A percentile compares a stretch with the other conserved stretches of the same genome.
These are phyloP conservation scores for Ceratobasidium sp. DNA, from an alignment of 1,284 basidiomycete species.

Conservation along the genomic window DNA sequence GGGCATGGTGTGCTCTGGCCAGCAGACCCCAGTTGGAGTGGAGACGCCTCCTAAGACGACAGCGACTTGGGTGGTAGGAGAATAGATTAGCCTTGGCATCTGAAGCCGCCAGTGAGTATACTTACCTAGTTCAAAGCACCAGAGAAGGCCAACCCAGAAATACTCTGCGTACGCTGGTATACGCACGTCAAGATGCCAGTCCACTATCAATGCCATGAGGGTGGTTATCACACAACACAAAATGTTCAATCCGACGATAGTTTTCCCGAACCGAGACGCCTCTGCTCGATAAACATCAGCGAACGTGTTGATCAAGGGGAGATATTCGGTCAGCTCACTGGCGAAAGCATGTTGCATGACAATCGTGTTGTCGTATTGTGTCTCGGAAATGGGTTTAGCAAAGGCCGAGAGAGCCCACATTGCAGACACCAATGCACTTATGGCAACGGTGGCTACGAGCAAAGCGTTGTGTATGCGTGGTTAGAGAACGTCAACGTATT, in stretches of 20 bases:
- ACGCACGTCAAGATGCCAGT: constrained; percentile 17
- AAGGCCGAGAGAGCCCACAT: constrained; percentile 15
- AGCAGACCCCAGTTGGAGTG: constrained; percentile 5
- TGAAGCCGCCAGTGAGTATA: too few species aligned
- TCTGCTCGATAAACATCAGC: neutral
- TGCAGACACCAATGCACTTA: neutral
- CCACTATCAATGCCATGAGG: constrained; percentile 5
- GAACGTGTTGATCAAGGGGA: neutral
- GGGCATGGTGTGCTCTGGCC: neutral
- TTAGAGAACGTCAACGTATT: neutral
- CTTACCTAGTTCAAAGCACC: constrained; percentile 21
- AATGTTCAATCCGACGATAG: constrained; percentile 12
- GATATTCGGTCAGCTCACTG: neutral
- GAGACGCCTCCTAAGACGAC: neutral
- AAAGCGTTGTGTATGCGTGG: neutral
- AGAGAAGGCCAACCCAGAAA: neutral
- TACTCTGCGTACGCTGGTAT: constrained; percentile 14
- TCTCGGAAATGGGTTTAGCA: neutral
- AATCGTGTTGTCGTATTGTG: neutral
- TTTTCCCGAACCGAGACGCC: neutral
- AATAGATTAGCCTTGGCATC: neutral
- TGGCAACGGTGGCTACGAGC: constrained; percentile 1
- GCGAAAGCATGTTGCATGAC: neutral
- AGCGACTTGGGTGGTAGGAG: neutral
- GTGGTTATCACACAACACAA: neutral